These are phyloP conservation scores for Lecanicillium sp. DNA, from an alignment of 2,329 filamentous ascomycete species.

Conservation along the genomic window DNA sequence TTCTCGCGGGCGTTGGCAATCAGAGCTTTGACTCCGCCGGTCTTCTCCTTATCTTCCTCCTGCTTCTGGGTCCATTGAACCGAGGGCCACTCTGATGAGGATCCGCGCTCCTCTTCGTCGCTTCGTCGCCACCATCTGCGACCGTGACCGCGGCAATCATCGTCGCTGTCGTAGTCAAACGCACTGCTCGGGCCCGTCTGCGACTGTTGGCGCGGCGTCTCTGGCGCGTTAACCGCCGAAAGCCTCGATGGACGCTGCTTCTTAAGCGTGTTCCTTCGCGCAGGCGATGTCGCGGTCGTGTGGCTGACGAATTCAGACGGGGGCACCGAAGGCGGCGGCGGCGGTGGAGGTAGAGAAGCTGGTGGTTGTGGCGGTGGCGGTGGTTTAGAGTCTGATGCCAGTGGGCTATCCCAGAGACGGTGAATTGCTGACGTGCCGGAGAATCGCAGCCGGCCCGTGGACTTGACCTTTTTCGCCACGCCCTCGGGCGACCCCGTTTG, in stretches of 20 bases:
- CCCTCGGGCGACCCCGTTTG: neutral
- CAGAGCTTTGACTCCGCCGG: conserved; percentile 21
- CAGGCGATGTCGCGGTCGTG: neutral
- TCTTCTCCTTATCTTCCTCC: conserved; percentile 12
- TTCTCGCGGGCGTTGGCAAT: conserved; percentile 21
- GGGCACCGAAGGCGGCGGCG: conserved; percentile 21
- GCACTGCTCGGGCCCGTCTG: conserved; percentile 22
- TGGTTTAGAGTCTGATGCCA: conserved; percentile 2
- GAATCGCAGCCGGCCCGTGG: neutral
- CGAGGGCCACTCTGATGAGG: conserved; percentile 13
- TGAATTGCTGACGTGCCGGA: conserved; percentile 3
- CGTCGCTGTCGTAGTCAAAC: conserved; percentile 28
- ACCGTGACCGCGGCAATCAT: conserved; percentile 16
- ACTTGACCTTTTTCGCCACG: neutral
- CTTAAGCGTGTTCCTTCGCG: conserved; percentile 1
- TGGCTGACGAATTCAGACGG: too few relatives aligned
- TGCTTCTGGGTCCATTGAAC: conserved; percentile 15
- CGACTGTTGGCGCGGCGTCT: neutral
- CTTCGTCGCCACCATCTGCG: conserved; percentile 20
- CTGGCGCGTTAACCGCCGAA: neutral
- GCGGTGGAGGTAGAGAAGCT: conserved; percentile 20
- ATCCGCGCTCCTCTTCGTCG: conserved; percentile 17
- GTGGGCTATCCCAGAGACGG: conserved; percentile 3
- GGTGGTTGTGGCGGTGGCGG: conserved; percentile 21
- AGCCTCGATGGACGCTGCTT: neutral